These are phyloP conservation scores for Cadophora sp. DNA, from an alignment of 2,329 filamentous ascomycete species.

Conservation along the genomic window DNA sequence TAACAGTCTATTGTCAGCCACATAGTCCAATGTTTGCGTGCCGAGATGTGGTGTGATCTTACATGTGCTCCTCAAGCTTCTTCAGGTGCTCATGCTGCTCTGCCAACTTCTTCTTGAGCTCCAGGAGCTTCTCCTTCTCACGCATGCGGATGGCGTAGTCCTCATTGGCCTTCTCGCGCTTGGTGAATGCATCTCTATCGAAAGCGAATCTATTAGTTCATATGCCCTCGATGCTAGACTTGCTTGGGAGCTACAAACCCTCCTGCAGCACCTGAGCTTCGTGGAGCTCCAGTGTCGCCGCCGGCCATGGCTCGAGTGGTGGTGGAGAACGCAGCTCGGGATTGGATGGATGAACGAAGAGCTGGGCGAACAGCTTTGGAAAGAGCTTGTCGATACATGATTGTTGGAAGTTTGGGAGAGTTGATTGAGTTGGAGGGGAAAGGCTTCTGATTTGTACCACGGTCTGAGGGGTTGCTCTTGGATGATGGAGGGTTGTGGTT, in stretches of 20 bases:
- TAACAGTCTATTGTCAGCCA: conserved; percentile 30
- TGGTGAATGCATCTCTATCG: conserved; percentile 86
- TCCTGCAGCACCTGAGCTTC: conserved; percentile 31
- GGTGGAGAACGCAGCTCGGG: conserved; percentile 62
- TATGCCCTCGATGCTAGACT: not conserved
- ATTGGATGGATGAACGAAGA: conserved; percentile 54
- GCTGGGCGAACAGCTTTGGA: conserved; percentile 56
- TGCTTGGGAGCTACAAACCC: conserved; percentile 30
- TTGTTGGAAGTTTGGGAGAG: conserved; percentile 39
- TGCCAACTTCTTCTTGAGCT: conserved; percentile 74
- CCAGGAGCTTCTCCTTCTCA: conserved; percentile 87
- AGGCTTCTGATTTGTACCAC: conserved; percentile 32
- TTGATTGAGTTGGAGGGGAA: conserved; percentile 24
- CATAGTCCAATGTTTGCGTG: not conserved
- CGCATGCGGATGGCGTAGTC: conserved; percentile 84
- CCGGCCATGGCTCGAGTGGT: conserved; percentile 60
- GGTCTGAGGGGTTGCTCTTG: conserved; percentile 34
- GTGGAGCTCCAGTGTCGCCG: conserved; percentile 60
- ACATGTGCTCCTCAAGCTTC: conserved; percentile 89
- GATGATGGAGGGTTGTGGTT: conserved; percentile 38
- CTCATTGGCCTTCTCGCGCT: conserved; percentile 88
- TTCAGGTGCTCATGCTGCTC: conserved; percentile 85
- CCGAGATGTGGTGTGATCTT: conserved; percentile 47
- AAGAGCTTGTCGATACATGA: conserved; percentile 70
- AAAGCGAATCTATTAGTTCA: conserved; percentile 31